These are phyloP conservation scores for Pyronema omphalodes DNA, from an alignment of 495 filamentous ascomycete species.

Conservation along the genomic window DNA sequence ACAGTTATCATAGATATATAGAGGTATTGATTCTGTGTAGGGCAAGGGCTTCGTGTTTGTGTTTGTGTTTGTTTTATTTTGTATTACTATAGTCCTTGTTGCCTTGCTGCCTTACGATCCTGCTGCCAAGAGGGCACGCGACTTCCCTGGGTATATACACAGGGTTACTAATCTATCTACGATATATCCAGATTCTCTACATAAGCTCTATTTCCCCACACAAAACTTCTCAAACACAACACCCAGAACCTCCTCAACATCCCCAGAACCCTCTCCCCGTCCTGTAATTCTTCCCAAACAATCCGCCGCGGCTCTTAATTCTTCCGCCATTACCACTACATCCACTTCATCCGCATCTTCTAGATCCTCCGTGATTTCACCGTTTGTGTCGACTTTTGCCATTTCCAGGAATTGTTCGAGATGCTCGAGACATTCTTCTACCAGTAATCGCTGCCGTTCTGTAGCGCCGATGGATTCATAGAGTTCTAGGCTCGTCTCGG, in stretches of 20 bases:
- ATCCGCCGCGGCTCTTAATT: slow-evolving; percentile 64
- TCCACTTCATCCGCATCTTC: slow-evolving; percentile 36
- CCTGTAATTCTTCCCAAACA: slow-evolving; percentile 74
- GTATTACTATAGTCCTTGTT: too few relatives aligned
- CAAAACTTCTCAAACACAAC: slow-evolving; percentile 91
- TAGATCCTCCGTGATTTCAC: neutral
- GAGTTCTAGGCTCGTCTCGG: slow-evolving; percentile 30
- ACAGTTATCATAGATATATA: too few relatives aligned
- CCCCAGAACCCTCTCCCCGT: slow-evolving; percentile 56
- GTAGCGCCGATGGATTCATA: slow-evolving; percentile 80
- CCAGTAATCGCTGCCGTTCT: slow-evolving; percentile 67
- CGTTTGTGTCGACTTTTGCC: slow-evolving; percentile 17
- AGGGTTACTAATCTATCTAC: too few relatives aligned
- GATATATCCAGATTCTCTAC: too few relatives aligned
- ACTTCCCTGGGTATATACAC: too few relatives aligned
- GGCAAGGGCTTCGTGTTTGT: too few relatives aligned
- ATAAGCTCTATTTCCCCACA: slow-evolving; percentile 15
- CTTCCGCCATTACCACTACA: slow-evolving; percentile 87
- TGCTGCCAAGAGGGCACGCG: too few relatives aligned
- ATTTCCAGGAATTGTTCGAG: slow-evolving; percentile 49
- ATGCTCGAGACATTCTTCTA: slow-evolving; percentile 49
- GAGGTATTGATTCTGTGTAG: too few relatives aligned
- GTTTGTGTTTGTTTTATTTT: too few relatives aligned
- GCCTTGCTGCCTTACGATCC: too few relatives aligned
- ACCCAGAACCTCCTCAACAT: slow-evolving; percentile 92